phyloP scores from a whole-genome alignment of 2,329 filamentous ascomycete genomes.

The Scortechinia acanthostroma region DNA sequence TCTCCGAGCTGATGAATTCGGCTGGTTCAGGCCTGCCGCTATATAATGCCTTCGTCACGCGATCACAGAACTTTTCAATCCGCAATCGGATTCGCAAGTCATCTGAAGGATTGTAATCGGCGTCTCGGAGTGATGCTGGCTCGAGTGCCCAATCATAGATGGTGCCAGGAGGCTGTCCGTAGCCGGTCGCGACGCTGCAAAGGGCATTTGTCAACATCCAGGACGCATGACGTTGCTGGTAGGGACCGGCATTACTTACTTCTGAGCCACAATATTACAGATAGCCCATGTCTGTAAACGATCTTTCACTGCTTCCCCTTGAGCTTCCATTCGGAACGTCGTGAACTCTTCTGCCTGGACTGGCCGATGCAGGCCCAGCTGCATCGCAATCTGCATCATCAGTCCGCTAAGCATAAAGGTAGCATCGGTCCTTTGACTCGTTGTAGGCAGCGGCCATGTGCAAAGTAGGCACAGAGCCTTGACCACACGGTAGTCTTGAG shows the following conservation, averaged over 20 bases:
- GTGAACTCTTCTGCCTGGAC: slow-evolving; percentile 10
- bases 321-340: slow-evolving; percentile 46
- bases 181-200: slow-evolving; percentile 54
- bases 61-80: slow-evolving; percentile 51
- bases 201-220: background rate
- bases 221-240: too few relatives aligned
- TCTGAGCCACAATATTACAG: slow-evolving; percentile 62
- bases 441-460: slow-evolving; percentile 15
- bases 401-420: slow-evolving; percentile 14
- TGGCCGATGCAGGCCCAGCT: slow-evolving; percentile 14
- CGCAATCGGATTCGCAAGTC: slow-evolving; percentile 38
- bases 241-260: slow-evolving; percentile 30
- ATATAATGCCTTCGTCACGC: slow-evolving; percentile 45
- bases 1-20: slow-evolving; percentile 27
- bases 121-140: slow-evolving; percentile 23
- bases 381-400: slow-evolving; percentile 15
- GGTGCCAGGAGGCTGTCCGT: slow-evolving; percentile 58
- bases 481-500: slow-evolving; percentile 4
- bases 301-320: slow-evolving; percentile 33
- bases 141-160: slow-evolving; percentile 49
- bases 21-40: slow-evolving; percentile 46
- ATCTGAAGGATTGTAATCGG: slow-evolving; percentile 36
- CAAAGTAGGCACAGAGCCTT: slow-evolving; percentile 15
- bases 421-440: slow-evolving; percentile 10
- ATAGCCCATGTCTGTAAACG: slow-evolving; percentile 61